Percentiles rank a stretch among this genome's conserved stretches.
Conservation (phyloP, 2,329 filamentous ascomycete genomes). For the Exserohilum turcica region DNA sequence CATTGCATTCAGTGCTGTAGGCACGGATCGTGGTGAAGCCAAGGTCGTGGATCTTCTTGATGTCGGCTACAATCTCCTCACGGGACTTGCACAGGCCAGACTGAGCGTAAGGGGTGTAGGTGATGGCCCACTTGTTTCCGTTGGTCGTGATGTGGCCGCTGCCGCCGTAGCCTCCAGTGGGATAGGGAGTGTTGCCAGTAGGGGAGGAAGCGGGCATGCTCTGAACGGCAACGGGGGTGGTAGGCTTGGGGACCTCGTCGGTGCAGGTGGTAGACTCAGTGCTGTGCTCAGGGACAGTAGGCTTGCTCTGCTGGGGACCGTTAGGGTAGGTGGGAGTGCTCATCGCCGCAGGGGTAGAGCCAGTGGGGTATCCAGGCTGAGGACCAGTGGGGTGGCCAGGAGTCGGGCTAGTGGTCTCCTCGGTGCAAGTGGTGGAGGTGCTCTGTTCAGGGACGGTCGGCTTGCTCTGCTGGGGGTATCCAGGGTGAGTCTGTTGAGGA, state of each 20-base stretch:
- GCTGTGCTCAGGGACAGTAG: neutral
- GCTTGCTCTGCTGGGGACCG: neutral
- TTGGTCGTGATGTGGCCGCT: slow-evolving; percentile 46
- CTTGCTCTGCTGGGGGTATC: neutral
- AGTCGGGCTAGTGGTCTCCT: too few species aligned
- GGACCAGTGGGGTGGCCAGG: neutral
- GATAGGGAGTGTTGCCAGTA: slow-evolving; percentile 33
- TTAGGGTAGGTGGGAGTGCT: too few species aligned
- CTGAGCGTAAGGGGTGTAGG: slow-evolving; percentile 55
- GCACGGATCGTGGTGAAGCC: slow-evolving; percentile 73
- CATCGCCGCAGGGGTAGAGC: too few species aligned
- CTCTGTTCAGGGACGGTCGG: neutral
- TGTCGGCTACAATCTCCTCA: slow-evolving; percentile 48
- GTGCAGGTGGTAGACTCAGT: slow-evolving; percentile 8
- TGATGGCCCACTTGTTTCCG: slow-evolving; percentile 55
- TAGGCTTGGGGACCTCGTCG: slow-evolving; percentile 10
- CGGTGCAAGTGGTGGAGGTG: too few species aligned
- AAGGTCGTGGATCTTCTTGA: slow-evolving; percentile 50
- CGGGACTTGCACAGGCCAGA: slow-evolving; percentile 52
- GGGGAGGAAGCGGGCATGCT: slow-evolving; percentile 1
- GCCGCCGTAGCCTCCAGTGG: slow-evolving; percentile 31
- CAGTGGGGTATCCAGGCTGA: neutral
- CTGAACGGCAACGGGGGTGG: neutral
- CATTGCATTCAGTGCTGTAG: slow-evolving; percentile 91
- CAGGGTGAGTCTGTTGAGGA: too few species aligned